These are phyloP conservation scores for Botryotinia convoluta DNA, from an alignment of 2,329 filamentous ascomycete genomes.

Conservation along the genomic window DNA sequence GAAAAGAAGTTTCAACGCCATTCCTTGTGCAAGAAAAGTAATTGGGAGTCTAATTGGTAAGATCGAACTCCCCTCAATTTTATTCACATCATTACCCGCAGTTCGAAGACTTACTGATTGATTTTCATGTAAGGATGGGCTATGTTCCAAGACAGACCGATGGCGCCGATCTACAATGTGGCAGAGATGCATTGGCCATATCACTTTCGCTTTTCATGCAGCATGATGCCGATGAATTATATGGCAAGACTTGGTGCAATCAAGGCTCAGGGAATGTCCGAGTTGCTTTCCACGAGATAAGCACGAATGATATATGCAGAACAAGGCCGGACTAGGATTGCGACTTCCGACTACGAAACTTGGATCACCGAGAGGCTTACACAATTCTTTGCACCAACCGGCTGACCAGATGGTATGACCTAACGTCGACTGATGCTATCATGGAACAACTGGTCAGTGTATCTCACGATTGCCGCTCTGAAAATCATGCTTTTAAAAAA, in stretches of 20 bases:
- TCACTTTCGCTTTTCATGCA: neutral
- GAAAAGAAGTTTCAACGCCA: neutral
- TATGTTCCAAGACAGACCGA: neutral
- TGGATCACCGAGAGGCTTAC: neutral
- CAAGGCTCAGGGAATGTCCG: neutral
- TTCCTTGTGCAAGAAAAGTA: neutral
- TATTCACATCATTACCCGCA: neutral
- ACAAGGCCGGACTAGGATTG: neutral
- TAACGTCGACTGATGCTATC: neutral
- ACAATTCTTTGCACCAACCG: neutral
- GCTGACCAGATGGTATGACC: neutral
- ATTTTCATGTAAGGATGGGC: neutral
- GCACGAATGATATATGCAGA: neutral
- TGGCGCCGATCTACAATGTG: neutral
- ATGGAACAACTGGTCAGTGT: neutral
- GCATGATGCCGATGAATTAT: too few relatives aligned
- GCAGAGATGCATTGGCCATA: neutral
- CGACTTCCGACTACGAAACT: neutral
- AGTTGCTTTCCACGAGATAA: neutral
- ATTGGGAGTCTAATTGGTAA: neutral
- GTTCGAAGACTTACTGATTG: neutral
- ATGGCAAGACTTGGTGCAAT: too few relatives aligned
- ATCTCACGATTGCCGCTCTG: neutral
- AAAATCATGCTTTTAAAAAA: neutral
- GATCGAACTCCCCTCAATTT: neutral